These are phyloP conservation scores for Phytopythium litorale DNA, from an alignment of 352 stramenopile species.

Conservation along the genomic window DNA sequence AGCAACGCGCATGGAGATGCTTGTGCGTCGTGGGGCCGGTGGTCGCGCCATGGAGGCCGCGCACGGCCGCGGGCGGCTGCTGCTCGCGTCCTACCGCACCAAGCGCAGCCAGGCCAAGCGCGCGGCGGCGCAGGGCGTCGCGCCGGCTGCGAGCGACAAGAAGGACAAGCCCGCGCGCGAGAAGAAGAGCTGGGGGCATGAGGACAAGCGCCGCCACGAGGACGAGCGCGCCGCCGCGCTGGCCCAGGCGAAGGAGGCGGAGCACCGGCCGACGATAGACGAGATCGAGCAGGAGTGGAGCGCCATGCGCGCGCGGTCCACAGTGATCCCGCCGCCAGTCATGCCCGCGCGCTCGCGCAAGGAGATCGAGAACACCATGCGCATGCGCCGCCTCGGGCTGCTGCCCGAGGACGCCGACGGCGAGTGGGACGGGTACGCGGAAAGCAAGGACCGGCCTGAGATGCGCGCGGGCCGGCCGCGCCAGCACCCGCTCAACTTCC, in stretches of 20 bases:
- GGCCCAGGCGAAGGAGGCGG: neutral
- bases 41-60: constrained; percentile 8
- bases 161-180: constrained; percentile 10
- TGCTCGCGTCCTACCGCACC: constrained; percentile 46
- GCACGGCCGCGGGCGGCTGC: constrained; percentile 13
- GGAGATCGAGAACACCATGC: constrained; percentile 56
- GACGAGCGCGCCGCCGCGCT: neutral
- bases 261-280: constrained; percentile 16
- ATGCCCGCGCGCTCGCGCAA: constrained; percentile 34
- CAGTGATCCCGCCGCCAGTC: constrained; percentile 27
- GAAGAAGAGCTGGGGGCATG: neutral
- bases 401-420: constrained; percentile 41
- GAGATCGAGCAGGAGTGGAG: constrained; percentile 45
- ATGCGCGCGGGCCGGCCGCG: neutral
- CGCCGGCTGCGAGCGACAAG: constrained; percentile 10
- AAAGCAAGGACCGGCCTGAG: constrained; percentile 8
- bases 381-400: constrained; percentile 53
- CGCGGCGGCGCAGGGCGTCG: constrained; percentile 10
- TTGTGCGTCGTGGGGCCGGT: constrained; percentile 17
- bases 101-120: constrained; percentile 48
- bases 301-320: constrained; percentile 34
- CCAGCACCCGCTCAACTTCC: constrained; percentile 16
- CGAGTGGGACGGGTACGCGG: constrained; percentile 13
- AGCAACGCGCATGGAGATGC: constrained; percentile 32
- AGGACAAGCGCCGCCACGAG: neutral